phyloP scores from a whole-genome alignment of 768 basidiomycete species.

The Macrolepiota fuliginosa region DNA sequence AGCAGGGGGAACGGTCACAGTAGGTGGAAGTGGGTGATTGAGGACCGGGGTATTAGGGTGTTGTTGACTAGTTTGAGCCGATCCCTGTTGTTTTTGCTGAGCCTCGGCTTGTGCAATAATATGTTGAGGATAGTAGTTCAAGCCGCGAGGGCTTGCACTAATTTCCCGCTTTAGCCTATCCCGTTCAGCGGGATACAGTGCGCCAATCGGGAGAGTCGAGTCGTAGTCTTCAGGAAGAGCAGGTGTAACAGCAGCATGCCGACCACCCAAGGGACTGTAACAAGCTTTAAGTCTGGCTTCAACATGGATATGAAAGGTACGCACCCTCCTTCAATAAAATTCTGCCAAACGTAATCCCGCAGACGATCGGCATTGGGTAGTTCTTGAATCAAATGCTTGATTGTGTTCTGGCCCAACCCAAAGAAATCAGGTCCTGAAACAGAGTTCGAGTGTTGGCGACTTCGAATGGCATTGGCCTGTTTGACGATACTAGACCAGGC shows the following conservation, averaged over 20 bases:
- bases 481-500: conserved; percentile 85
- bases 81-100: conserved; percentile 27
- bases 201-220: conserved; percentile 42
- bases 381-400: conserved; percentile 89
- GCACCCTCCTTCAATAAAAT: conserved; percentile 83
- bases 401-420: conserved; percentile 82
- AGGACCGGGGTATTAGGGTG: conserved; percentile 24
- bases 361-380: conserved; percentile 69
- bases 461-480: conserved; percentile 77
- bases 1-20: neutral
- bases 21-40: conserved; percentile 10
- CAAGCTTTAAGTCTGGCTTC: neutral
- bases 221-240: conserved; percentile 77
- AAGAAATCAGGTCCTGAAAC: conserved; percentile 90
- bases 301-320: conserved; percentile 27
- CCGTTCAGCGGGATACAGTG: conserved; percentile 37
- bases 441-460: conserved; percentile 81
- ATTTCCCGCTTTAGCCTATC: conserved; percentile 31
- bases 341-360: conserved; percentile 84
- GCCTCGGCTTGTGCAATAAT: conserved; percentile 41
- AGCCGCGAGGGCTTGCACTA: conserved; percentile 28
- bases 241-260: conserved; percentile 80
- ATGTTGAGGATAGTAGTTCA: conserved; percentile 49
- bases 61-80: neutral
- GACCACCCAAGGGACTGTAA: conserved; percentile 68